Conservation (phyloP, 176 grass and related monocot genomes). For the Secale cereale region DNA sequence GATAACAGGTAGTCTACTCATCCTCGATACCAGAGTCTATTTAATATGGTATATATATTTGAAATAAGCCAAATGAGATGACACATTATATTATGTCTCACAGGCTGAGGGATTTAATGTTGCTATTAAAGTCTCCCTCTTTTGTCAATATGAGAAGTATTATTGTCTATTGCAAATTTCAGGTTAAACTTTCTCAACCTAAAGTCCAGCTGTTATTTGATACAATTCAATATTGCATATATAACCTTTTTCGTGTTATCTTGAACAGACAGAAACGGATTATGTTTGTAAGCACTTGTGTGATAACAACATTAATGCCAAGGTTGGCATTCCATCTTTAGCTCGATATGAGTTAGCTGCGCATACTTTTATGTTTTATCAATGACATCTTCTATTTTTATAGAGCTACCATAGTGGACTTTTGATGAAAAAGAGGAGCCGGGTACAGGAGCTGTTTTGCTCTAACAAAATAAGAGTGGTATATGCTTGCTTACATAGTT, state of each 20-base stretch:
- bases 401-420: slow-evolving; percentile 93
- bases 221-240: background rate
- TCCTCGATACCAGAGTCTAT: background rate
- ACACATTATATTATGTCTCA: background rate
- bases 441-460: slow-evolving; percentile 78
- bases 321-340: slow-evolving; percentile 54
- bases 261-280: slow-evolving; percentile 75
- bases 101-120: slow-evolving; percentile 85
- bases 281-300: slow-evolving; percentile 79
- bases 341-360: slow-evolving; percentile 7
- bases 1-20: slow-evolving; percentile 59
- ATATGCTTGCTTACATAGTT: slow-evolving; percentile 25
- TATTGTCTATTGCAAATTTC: slow-evolving; percentile 98
- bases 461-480: slow-evolving; percentile 97
- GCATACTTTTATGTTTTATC: background rate
- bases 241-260: slow-evolving; percentile 31
- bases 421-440: slow-evolving; percentile 70
- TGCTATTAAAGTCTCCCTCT: slow-evolving; percentile 73
- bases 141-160: slow-evolving; percentile 83
- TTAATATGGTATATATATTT: slow-evolving; percentile 6
- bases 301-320: slow-evolving; percentile 74
- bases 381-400: slow-evolving; percentile 17
- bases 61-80: slow-evolving; percentile 29
- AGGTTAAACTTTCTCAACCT: slow-evolving; percentile 56
- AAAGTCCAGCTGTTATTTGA: background rate